Base-by-base conservation (phyloP, 2,329 filamentous ascomycete genomes). In the Pseudogymnoascus sp. region DNA sequence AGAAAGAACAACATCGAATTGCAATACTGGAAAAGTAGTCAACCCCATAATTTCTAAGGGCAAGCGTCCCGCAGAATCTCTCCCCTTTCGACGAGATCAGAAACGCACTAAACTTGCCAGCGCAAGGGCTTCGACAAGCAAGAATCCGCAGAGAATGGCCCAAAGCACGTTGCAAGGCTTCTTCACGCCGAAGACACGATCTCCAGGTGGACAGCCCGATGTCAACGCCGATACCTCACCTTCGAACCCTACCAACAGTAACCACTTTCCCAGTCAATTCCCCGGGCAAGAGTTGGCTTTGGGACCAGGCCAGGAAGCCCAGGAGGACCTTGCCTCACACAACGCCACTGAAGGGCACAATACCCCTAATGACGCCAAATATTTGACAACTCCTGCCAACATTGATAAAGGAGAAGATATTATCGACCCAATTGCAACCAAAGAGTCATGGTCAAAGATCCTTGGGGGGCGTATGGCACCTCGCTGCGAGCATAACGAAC, bases 361-460 rank as follows among this genome's bases (percentile, higher is more conserved):
- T 20, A 0, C 37, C 8, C 35, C 12, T 4, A n/a, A 25, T 14
- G 18, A 25, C 25, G 57, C 18, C 25, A 22, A 25, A 37, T 20
- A 38, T 20, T 37, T 58, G 20, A 14, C 57, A 33, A 64, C 62
- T 18, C 20, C 41, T 11, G 65, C 65, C 50, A 60, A 64, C 54
- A 54, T 43, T 12, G 62, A 28, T 20, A 63, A 68, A 8, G 65
- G 68, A 37, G 63, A 66, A 36, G 61, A 73, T 61, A 77, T 84
- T 1, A 79, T 88, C 63, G 89, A 92, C 67, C 86, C 88, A 0
- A 84, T 91, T 58, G 79, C 83, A 63, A 82, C 83, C 50, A 93
- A 90, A 71, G 88, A 94, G 70, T 88, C 87, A 20, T 97, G 94
- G 94, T 86, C 85, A 4, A 92, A 88, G 71, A 79, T 97, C 12